phyloP scores from a whole-genome alignment of 352 stramenopile genomes.

The Pythium oligandrum region DNA sequence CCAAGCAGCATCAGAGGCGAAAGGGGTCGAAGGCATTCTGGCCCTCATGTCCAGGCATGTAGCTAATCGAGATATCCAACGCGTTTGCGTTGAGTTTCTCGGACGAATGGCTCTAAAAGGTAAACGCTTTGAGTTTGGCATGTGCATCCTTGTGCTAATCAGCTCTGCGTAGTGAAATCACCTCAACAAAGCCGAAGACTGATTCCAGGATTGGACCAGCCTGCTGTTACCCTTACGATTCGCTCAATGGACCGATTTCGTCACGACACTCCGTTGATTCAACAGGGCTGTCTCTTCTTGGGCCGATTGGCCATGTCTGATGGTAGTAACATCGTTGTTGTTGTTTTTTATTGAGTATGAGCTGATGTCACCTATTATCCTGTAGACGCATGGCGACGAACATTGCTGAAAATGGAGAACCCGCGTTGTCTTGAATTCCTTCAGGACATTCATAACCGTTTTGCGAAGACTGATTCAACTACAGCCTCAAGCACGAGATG shows the following conservation, averaged over 20 bases:
- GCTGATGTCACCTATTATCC: too few relatives aligned
- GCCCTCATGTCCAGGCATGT: constrained; percentile 40
- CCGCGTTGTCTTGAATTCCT: constrained; percentile 1
- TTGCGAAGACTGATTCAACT: background rate
- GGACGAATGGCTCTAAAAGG: constrained; percentile 34
- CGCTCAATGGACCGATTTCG: too few relatives aligned
- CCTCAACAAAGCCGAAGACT: too few relatives aligned
- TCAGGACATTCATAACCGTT: constrained; percentile 1
- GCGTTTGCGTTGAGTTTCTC: constrained; percentile 32
- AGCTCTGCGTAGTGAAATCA: too few relatives aligned
- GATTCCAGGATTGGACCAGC: too few relatives aligned
- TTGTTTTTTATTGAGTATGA: background rate
- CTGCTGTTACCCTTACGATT: too few relatives aligned
- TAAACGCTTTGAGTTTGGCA: constrained; percentile 14
- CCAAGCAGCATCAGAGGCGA: constrained; percentile 11
- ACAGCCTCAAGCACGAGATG: constrained; percentile 12
- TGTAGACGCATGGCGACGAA: constrained; percentile 5
- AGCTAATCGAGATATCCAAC: constrained; percentile 30
- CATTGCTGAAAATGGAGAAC: constrained; percentile 4
- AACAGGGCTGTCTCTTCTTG: constrained; percentile 4
- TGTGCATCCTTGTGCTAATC: too few relatives aligned
- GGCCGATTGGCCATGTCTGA: constrained; percentile 31
- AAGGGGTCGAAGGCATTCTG: constrained; percentile 20
- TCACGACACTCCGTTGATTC: too few relatives aligned
- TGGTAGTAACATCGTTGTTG: constrained; percentile 5